Base-by-base conservation (phyloP, 352 stramenopile genomes). In the Paralagenidium karlingii region DNA sequence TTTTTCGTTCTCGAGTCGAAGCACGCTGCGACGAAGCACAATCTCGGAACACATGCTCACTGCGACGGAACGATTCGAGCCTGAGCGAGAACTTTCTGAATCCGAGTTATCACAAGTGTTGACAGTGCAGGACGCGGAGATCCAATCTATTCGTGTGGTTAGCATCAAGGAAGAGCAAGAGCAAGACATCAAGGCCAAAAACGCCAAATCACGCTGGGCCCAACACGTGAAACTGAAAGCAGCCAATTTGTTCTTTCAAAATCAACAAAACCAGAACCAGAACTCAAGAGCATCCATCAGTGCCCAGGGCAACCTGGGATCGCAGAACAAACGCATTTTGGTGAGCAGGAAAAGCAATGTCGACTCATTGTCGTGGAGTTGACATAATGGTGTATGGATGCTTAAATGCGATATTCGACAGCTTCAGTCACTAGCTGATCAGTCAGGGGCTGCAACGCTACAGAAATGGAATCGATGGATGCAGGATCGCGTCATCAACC, bases 141-240 rank as follows among this genome's bases (percentile, higher is more conserved):
- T 64, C 26, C 81, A 77, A 45, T 68, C 58, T 29, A 76, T 84
- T 42, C 67, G 78, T 46, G 71, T 86, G 47, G 84, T 74, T 13
- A 87, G 73, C 52, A 86, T 88, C 53, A 92, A 87, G 27, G 65
- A 86, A 44, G 73, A 86, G 49, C 32, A 49, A 27, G 78, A 89
- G 31, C 65, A 92, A 40, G 64, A 78, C 28, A 49, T 83, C 22
- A 92, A 89, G 50, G 63, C 82, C 22, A 73, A 85, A 48, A 81
- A 85, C 12, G 78, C 78, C 22, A 79, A 84, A 34, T 86, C 68
- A 8, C 68, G 78, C 13, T 92, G 78, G 78, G 63, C 78, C 12
- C 75, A 89, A 34, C 78, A 92, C 40, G 76, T 92, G 4, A 88
- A 88, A 51, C 54, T 92, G 15, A 86, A 86, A 24, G 75, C 78